These are phyloP conservation scores for Solanum hybrid DNA, from an alignment of 305 asterid species.

Conservation along the genomic window DNA sequence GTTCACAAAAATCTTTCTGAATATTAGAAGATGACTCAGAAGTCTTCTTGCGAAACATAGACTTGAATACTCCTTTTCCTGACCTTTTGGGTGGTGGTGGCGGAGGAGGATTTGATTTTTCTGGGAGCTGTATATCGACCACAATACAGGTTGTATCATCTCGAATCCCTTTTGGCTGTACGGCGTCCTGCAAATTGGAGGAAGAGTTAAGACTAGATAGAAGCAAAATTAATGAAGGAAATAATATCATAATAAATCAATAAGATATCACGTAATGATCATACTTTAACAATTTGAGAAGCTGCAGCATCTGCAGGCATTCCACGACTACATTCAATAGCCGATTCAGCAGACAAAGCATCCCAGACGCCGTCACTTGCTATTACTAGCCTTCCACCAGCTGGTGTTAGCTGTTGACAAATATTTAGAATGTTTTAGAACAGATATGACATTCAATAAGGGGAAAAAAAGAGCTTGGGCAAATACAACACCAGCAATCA, in stretches of 20 bases:
- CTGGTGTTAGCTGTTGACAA: constrained; percentile 64
- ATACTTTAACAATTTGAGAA: constrained; percentile 80
- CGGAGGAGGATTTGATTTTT: constrained; percentile 52
- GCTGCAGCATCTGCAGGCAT: constrained; percentile 90
- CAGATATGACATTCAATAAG: background rate
- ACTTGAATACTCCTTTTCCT: constrained; percentile 69
- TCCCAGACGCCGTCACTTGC: constrained; percentile 99
- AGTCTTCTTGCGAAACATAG: constrained; percentile 69
- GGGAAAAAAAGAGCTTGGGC: background rate
- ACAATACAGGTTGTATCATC: constrained; percentile 99
- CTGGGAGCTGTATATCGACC: constrained; percentile 66
- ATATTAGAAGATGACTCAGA: constrained; percentile 56
- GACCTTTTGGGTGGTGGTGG: constrained; percentile 68
- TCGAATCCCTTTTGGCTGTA: constrained; percentile 77
- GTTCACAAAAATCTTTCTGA: constrained; percentile 58
- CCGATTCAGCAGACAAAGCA: constrained; percentile 79
- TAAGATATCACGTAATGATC: background rate
- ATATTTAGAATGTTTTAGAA: constrained; percentile 5
- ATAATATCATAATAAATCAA: background rate
- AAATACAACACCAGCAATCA: background rate
- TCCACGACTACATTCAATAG: constrained; percentile 81
- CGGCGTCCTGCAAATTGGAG: constrained; percentile 61
- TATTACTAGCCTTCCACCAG: constrained; percentile 85
- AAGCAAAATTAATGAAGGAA: background rate
- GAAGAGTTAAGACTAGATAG: constrained; percentile 6